Evolutionary conservation across 2,329 filamentous ascomycete genomes (phyloP).

Genomic region (Blastomyces parvus): DNA sequence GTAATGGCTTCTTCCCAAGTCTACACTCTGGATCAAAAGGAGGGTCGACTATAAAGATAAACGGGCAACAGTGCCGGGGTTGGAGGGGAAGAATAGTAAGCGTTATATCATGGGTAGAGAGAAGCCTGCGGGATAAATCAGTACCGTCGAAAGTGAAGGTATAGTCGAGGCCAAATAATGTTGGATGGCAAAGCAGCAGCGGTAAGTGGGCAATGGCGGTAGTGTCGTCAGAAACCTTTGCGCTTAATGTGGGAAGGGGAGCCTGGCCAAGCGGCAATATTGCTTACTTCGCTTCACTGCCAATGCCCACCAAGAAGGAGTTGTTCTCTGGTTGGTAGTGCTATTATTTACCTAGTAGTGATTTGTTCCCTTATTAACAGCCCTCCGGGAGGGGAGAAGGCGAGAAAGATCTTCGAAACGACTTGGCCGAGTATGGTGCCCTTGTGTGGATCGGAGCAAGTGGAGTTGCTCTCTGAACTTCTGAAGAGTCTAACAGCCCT

Average conservation of each 20-base stretch:
- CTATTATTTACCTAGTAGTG: neutral
- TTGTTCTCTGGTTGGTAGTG: neutral
- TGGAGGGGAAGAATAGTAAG: constrained; percentile 11
- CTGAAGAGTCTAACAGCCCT: neutral
- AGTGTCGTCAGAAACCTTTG: constrained; percentile 8
- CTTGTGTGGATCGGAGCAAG: constrained; percentile 5
- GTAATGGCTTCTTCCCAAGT: neutral
- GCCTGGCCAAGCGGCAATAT: neutral
- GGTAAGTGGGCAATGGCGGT: neutral
- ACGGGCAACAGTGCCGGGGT: constrained; percentile 15
- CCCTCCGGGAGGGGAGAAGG: neutral
- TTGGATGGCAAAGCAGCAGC: constrained; percentile 4
- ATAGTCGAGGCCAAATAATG: constrained; percentile 9
- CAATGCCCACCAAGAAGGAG: neutral
- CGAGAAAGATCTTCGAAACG: neutral
- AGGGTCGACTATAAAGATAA: constrained; percentile 15
- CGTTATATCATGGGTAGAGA: constrained; percentile 21
- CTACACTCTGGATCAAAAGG: neutral
- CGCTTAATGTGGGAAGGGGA: constrained; percentile 7
- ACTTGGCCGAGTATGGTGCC: neutral
- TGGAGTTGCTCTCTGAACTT: neutral
- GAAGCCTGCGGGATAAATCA: constrained; percentile 12
- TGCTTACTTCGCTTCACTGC: constrained; percentile 2
- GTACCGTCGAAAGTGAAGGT: constrained; percentile 7
- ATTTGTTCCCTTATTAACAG: no score